Conservation (phyloP, 225 moss, liverwort and hornwort species). For the Bryoerythrophyllum caledonicum region DNA sequence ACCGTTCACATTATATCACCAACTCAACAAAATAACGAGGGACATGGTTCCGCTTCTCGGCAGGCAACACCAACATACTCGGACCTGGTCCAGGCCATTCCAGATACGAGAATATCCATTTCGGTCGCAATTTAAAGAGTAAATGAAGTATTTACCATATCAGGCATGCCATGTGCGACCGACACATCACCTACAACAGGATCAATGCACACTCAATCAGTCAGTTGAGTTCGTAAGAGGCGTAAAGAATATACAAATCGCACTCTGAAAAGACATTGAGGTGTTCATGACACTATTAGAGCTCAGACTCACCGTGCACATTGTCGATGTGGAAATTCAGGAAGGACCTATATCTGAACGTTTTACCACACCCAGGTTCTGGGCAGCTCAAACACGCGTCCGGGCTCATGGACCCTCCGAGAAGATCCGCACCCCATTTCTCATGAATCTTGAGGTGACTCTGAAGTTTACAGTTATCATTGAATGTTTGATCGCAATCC, state of each 20-base stretch:
- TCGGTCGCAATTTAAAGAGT: neutral
- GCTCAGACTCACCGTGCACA: conserved; percentile 50
- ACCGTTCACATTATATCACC: neutral
- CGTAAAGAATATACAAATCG: neutral
- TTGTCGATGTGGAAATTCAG: conserved; percentile 43
- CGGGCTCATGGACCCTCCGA: conserved; percentile 22
- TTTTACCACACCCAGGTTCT: no score
- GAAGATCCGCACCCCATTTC: conserved; percentile 29
- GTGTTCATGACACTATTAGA: neutral
- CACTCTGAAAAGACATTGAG: neutral
- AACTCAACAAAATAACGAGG: neutral
- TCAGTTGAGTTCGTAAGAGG: neutral
- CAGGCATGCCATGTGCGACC: conserved; percentile 26
- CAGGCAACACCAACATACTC: neutral
- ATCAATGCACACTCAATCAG: neutral
- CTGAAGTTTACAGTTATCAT: conserved; percentile 49
- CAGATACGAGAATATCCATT: neutral
- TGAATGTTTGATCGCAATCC: conserved; percentile 54
- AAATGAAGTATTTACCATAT: conserved; percentile 15
- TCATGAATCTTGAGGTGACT: conserved; percentile 60
- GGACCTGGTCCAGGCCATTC: neutral
- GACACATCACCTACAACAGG: conserved; percentile 5
- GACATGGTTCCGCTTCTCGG: neutral
- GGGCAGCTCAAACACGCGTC: conserved; percentile 28
- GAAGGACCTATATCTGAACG: no score